These are phyloP conservation scores for Chrysoporthe deuterocubensis DNA, from an alignment of 2,329 filamentous ascomycete species.

Conservation along the genomic window DNA sequence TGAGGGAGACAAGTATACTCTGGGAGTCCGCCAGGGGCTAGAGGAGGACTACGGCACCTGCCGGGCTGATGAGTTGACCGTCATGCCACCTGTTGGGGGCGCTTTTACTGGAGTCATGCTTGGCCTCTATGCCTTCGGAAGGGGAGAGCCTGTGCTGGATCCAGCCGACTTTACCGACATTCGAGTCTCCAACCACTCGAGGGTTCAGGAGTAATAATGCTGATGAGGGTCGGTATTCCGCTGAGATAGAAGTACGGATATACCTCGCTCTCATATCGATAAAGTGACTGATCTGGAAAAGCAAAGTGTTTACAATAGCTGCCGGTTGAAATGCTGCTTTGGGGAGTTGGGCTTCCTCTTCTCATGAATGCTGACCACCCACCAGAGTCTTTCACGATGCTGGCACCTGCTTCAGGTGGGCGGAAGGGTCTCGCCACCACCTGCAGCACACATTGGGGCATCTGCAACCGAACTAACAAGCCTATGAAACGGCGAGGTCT, in stretches of 20 bases:
- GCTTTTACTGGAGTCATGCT: conserved; percentile 40
- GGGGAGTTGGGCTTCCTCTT: neutral
- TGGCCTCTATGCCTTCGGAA: conserved; percentile 38
- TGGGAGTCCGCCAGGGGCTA: neutral
- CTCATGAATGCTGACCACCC: neutral
- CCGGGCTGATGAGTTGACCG: conserved; percentile 32
- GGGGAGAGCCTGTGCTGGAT: conserved; percentile 37
- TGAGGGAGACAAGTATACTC: conserved; percentile 6
- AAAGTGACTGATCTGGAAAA: neutral
- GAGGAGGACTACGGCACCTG: neutral
- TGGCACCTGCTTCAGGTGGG: neutral
- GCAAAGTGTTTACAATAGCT: neutral
- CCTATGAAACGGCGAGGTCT: neutral
- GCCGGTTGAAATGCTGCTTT: neutral
- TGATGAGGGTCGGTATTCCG: neutral
- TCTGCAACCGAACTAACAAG: neutral
- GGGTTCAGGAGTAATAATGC: neutral
- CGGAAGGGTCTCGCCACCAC: neutral
- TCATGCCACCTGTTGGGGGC: conserved; percentile 37
- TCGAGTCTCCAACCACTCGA: conserved; percentile 13
- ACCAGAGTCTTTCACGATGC: neutral
- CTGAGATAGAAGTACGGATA: neutral
- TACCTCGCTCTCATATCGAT: neutral
- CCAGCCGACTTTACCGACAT: conserved; percentile 38
- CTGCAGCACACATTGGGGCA: neutral